These are phyloP conservation scores for Eimeria falciformis DNA, from an alignment of 169 alveolate genomes.

Conservation along the genomic window DNA sequence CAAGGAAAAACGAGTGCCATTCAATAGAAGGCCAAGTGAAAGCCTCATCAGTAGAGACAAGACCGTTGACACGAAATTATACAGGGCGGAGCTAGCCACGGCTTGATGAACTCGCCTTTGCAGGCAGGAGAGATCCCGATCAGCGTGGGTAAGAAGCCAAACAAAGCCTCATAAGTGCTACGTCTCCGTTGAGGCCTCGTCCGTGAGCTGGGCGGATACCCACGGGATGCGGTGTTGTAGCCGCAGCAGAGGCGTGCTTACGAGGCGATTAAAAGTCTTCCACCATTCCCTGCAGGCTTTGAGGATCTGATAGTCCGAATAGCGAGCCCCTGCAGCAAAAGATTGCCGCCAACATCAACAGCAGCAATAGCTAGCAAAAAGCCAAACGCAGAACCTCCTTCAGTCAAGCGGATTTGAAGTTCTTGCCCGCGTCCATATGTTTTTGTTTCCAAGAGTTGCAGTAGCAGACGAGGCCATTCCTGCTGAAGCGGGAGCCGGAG, in stretches of 20 bases:
- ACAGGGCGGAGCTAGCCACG: not conserved
- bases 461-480: not conserved
- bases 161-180: not conserved
- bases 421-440: conserved; percentile 52
- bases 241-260: not conserved
- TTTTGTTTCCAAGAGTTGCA: not conserved
- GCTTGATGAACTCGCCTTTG: not conserved
- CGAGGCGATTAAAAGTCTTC: not conserved
- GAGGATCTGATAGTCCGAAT: too few relatives aligned
- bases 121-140: not conserved
- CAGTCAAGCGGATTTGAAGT: conserved; percentile 24
- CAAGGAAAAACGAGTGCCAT: too few relatives aligned
- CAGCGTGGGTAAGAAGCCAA: not conserved
- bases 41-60: not conserved
- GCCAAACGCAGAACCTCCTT: not conserved
- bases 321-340: not conserved
- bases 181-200: not conserved
- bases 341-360: not conserved
- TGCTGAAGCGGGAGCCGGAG: not conserved
- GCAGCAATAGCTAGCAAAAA: not conserved
- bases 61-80: not conserved
- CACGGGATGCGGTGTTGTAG: not conserved
- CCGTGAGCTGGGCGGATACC: not conserved
- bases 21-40: too few relatives aligned
- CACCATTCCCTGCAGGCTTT: too few relatives aligned